Evolutionary conservation across 768 basidiomycete species (phyloP).

Genomic region (Collybia sordida): DNA sequence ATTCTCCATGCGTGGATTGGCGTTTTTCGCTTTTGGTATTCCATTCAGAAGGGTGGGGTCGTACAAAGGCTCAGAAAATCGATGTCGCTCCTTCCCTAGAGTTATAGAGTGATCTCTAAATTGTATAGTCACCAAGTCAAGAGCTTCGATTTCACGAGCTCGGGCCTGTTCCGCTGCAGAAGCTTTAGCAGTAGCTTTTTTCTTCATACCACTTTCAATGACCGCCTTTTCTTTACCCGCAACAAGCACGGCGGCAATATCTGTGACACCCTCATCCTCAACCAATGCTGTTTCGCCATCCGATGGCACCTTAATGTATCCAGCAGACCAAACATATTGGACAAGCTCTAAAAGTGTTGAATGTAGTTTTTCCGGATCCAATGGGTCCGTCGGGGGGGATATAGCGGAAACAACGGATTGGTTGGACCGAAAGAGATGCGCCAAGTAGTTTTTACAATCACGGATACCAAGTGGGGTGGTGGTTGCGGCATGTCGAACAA

Average conservation of each 20-base stretch:
- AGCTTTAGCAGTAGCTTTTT: constrained; percentile 67
- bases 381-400: constrained; percentile 50
- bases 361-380: constrained; percentile 46
- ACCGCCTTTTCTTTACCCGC: constrained; percentile 90
- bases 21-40: constrained; percentile 21
- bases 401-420: constrained; percentile 59
- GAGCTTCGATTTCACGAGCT: constrained; percentile 77
- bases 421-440: constrained; percentile 69
- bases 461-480: constrained; percentile 64
- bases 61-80: constrained; percentile 89
- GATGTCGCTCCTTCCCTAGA: constrained; percentile 84
- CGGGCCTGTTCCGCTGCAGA: constrained; percentile 80
- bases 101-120: constrained; percentile 73
- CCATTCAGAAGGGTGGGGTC: constrained; percentile 60
- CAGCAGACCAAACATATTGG: constrained; percentile 59
- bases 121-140: constrained; percentile 77
- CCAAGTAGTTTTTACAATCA: constrained; percentile 77
- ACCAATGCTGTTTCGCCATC: constrained; percentile 64
- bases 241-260: constrained; percentile 87
- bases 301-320: constrained; percentile 70
- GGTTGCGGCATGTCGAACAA: constrained; percentile 52
- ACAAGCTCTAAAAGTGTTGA: constrained; percentile 62
- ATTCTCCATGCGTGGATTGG: constrained; percentile 20
- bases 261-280: constrained; percentile 85
- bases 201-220: constrained; percentile 83